phyloP scores from a whole-genome alignment of 331 rosid genomes.

The Pyrus hybrid region DNA sequence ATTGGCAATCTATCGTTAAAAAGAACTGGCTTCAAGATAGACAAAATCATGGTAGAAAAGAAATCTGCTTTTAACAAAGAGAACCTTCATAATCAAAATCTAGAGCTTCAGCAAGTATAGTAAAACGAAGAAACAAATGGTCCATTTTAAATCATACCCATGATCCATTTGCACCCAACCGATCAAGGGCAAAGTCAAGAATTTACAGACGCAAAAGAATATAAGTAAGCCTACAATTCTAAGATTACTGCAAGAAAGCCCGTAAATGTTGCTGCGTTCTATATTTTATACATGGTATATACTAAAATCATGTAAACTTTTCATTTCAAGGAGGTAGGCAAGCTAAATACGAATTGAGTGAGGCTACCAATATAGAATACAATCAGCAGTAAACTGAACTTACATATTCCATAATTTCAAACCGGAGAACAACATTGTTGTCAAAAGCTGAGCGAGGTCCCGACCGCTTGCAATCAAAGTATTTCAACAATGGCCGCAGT shows the following conservation, averaged over 20 bases:
- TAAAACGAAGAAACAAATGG: neutral
- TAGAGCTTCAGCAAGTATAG: neutral
- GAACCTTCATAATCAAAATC: neutral
- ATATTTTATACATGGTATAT: too few relatives aligned
- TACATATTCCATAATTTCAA: slow-evolving; percentile 64
- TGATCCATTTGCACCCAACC: too few relatives aligned
- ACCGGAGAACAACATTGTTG: slow-evolving; percentile 53
- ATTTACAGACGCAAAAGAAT: too few relatives aligned
- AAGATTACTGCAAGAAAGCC: too few relatives aligned
- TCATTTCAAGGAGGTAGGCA: too few relatives aligned
- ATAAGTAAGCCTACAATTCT: too few relatives aligned
- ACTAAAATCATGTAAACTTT: too few relatives aligned
- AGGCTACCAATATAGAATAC: neutral
- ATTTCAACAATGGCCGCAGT: slow-evolving; percentile 64
- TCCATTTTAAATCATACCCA: too few relatives aligned
- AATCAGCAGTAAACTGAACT: slow-evolving; percentile 22
- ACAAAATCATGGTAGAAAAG: neutral
- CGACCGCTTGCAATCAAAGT: slow-evolving; percentile 62
- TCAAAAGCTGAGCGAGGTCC: slow-evolving; percentile 65
- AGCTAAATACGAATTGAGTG: too few relatives aligned
- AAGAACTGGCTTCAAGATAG: neutral
- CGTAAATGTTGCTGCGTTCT: too few relatives aligned
- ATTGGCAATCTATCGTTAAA: neutral
- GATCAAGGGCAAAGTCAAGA: too few relatives aligned
- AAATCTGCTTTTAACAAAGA: neutral